phyloP scores from a whole-genome alignment of 305 asterid genomes.

The Striga hermonthica region DNA sequence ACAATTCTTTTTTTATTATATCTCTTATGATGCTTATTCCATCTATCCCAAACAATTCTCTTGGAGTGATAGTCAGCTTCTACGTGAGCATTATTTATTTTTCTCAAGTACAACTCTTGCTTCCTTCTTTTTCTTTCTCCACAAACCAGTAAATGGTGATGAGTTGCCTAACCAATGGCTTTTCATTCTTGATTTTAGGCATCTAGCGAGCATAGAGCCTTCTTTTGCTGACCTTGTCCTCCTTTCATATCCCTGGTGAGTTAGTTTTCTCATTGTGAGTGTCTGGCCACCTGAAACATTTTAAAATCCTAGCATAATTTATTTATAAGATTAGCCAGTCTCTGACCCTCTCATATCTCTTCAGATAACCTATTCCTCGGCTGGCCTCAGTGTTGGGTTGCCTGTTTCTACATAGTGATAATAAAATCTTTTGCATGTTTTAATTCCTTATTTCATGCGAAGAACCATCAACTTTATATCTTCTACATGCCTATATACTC shows the following conservation, averaged over 20 bases:
- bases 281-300: constrained; percentile 29
- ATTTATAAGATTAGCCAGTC: constrained; percentile 17
- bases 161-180: constrained; percentile 57
- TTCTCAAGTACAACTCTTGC: constrained; percentile 12
- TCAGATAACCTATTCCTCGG: constrained; percentile 8
- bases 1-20: neutral
- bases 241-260: constrained; percentile 67
- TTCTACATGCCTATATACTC: constrained; percentile 31
- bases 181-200: constrained; percentile 72
- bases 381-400: constrained; percentile 19
- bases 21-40: no score
- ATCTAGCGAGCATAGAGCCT: constrained; percentile 78
- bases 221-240: constrained; percentile 60
- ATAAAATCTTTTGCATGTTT: constrained; percentile 18
- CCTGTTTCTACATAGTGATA: constrained; percentile 26
- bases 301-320: constrained; percentile 17
- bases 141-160: constrained; percentile 29
- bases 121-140: constrained; percentile 27
- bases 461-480: constrained; percentile 29
- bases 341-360: constrained; percentile 10
- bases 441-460: constrained; percentile 31
- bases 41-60: no score
- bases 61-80: no score
- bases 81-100: neutral
- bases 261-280: constrained; percentile 34